Evolutionary conservation across 345 rosid genomes (phyloP), one percentile per base, ranked within the genome.

Genomic region (Geranium rotundifolium): DNA sequence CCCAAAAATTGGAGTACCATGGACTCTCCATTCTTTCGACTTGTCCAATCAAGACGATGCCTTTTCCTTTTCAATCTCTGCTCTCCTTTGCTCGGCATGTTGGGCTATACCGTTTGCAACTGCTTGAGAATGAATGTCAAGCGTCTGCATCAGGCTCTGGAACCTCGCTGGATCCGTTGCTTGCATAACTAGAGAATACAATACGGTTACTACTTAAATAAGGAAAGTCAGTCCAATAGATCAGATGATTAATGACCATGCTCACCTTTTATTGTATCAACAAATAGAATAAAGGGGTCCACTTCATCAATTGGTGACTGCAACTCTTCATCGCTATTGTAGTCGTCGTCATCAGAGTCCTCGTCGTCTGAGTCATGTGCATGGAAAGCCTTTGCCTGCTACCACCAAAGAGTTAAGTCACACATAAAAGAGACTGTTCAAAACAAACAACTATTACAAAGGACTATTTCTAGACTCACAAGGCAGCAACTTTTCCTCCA

Each of bases 221-320:
- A 7, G 0, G 29, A 19, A 17, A 61, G 17, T 46, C 19, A 58
- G 34, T 29, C 37, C 23, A 29, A 17, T 17, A 60, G 58, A 50
- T 27, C 54, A 57, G 58, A 16, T 29, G 37, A 15, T n/a, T n/a
- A n/a, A n/a, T n/a, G n/a, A n/a, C n/a, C 41, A 1, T 9, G 14
- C 63, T 58, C 69, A 90, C 99, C 97, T 81, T 84, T 91, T 39
- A 95, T 69, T 31, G 95, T 81, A 64, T 95, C 99, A 37, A 85
- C 91, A 68, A 95, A 95, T 82, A 82, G 81, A 63, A 95, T 75
- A 72, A 95, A 95, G 56, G 99, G 97, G 71, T 95, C 99, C 69
- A 95, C 90, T 68, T 95, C 96, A 72, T 90, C 97, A 18, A 95
- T 88, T 58, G 99, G 99, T 8, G 97, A 95, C 66, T 85, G 96